Evolutionary conservation across 2,329 filamentous ascomycete species (phyloP).

Genomic region (Penicillium corylophilum): DNA sequence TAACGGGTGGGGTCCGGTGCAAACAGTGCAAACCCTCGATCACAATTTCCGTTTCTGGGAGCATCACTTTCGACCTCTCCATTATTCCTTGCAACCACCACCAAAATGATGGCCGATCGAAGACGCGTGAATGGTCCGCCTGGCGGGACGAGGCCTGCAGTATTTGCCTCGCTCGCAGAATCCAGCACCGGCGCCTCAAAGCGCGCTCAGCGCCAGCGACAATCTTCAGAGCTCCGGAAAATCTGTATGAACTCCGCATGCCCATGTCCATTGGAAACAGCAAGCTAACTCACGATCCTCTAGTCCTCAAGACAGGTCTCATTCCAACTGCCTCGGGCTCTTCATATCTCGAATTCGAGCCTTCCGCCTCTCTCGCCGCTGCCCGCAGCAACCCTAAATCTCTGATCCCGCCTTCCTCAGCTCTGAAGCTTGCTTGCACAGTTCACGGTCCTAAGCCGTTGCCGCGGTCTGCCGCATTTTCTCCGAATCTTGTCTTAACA

Average conservation of each 20-base stretch:
- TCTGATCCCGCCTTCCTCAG: conserved; percentile 58
- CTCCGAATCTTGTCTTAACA: conserved; percentile 84
- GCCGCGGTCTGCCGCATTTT: conserved; percentile 85
- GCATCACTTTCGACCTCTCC: conserved; percentile 2
- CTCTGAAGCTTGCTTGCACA: conserved; percentile 87
- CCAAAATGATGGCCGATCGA: conserved; percentile 69
- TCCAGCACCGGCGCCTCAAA: conserved; percentile 49
- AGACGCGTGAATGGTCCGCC: conserved; percentile 86
- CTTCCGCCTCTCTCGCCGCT: conserved; percentile 45
- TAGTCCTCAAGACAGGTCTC: conserved; percentile 86
- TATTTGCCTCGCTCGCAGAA: conserved; percentile 57
- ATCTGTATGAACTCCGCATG: conserved; percentile 65
- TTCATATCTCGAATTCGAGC: conserved; percentile 62
- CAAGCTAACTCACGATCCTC: conserved; percentile 19
- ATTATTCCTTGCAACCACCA: conserved; percentile 10
- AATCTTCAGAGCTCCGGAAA: conserved; percentile 72
- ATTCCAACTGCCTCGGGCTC: conserved; percentile 93
- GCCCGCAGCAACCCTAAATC: conserved; percentile 45
- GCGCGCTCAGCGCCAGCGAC: conserved; percentile 56
- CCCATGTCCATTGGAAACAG: background rate
- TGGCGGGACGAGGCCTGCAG: conserved; percentile 71
- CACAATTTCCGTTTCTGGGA: conserved; percentile 37
- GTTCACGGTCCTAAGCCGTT: conserved; percentile 91
- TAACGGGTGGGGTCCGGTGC: conserved; percentile 23
- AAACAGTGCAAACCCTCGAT: conserved; percentile 42